Evolutionary conservation across 371 early-diverging fungal genomes (phyloP).

Genomic region (Mucor circinelloides): DNA sequence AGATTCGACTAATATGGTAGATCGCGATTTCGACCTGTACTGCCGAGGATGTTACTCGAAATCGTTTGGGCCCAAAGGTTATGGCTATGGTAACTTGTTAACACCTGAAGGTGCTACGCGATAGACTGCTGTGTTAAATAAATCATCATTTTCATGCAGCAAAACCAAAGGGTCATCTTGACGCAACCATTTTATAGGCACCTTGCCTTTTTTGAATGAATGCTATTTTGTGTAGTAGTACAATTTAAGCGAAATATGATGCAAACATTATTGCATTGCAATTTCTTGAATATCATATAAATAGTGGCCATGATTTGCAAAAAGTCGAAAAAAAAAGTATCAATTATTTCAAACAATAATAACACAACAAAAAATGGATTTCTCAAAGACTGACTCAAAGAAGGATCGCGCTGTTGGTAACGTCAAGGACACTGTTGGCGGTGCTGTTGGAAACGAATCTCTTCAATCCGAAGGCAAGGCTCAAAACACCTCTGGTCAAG

Average conservation of each 20-base stretch:
- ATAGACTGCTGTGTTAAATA: conserved; percentile 7
- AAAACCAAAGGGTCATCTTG: not conserved
- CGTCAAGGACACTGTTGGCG: conserved; percentile 47
- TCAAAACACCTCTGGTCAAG: conserved; percentile 22
- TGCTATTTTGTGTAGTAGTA: not conserved
- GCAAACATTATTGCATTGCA: not conserved
- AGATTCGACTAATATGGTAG: conserved; percentile 54
- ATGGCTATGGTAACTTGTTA: conserved; percentile 31
- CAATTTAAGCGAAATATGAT: not conserved
- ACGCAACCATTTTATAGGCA: not conserved
- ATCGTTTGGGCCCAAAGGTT: conserved; percentile 49
- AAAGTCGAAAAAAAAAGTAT: not conserved
- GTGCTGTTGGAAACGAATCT: conserved; percentile 46
- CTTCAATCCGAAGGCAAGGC: conserved; percentile 44
- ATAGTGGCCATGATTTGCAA: not conserved
- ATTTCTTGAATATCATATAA: not conserved
- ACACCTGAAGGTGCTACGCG: conserved; percentile 35
- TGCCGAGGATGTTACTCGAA: conserved; percentile 52
- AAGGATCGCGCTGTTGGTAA: conserved; percentile 39
- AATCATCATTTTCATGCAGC: not conserved
- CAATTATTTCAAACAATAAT: not conserved
- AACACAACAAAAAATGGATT: conserved; percentile 9
- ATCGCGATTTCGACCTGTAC: conserved; percentile 45
- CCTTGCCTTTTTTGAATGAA: not conserved
- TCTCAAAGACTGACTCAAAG: conserved; percentile 31